A percentile compares a stretch with the other conserved stretches of the same genome.
Conservation (phyloP, 768 basidiomycete genomes). For the Leccinum arenicola region DNA sequence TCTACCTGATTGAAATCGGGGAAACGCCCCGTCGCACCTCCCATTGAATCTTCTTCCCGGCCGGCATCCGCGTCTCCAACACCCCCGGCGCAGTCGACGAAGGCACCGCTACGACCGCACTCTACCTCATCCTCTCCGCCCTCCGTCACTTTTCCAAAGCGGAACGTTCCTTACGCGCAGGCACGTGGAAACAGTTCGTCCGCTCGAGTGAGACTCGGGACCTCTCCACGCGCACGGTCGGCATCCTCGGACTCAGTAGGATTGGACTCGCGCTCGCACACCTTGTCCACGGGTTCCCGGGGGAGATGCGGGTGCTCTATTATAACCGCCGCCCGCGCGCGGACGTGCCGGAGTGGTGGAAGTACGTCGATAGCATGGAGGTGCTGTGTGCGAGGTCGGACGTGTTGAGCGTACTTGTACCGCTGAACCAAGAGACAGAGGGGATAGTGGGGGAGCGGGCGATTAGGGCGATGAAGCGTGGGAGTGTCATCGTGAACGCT, state of each 20-base stretch:
- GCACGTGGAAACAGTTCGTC: slow-evolving; percentile 55
- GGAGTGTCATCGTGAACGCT: slow-evolving; percentile 80
- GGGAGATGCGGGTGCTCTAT: slow-evolving; percentile 80
- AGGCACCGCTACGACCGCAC: slow-evolving; percentile 83
- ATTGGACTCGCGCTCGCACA: slow-evolving; percentile 71
- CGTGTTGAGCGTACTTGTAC: slow-evolving; percentile 84
- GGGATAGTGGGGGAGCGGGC: slow-evolving; percentile 70
- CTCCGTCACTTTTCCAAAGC: slow-evolving; percentile 68
- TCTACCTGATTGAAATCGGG: no score
- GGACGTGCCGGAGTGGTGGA: slow-evolving; percentile 67
- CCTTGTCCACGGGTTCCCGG: slow-evolving; percentile 71
- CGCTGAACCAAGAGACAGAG: slow-evolving; percentile 61
- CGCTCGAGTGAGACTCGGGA: slow-evolving; percentile 53
- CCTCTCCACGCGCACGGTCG: slow-evolving; percentile 64
- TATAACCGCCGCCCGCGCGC: slow-evolving; percentile 55
- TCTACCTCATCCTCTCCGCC: slow-evolving; percentile 79
- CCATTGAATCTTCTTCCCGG: neutral
- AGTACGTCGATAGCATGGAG: slow-evolving; percentile 68
- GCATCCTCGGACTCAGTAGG: slow-evolving; percentile 73
- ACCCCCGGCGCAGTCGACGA: slow-evolving; percentile 89
- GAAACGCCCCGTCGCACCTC: no score
- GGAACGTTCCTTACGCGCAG: slow-evolving; percentile 49
- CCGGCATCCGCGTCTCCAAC: slow-evolving; percentile 47
- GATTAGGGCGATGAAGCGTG: slow-evolving; percentile 75
- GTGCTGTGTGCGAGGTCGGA: slow-evolving; percentile 70